Conservation (phyloP, 192 early-diverging fungal species). For the Chytriomyces confervae region DNA sequence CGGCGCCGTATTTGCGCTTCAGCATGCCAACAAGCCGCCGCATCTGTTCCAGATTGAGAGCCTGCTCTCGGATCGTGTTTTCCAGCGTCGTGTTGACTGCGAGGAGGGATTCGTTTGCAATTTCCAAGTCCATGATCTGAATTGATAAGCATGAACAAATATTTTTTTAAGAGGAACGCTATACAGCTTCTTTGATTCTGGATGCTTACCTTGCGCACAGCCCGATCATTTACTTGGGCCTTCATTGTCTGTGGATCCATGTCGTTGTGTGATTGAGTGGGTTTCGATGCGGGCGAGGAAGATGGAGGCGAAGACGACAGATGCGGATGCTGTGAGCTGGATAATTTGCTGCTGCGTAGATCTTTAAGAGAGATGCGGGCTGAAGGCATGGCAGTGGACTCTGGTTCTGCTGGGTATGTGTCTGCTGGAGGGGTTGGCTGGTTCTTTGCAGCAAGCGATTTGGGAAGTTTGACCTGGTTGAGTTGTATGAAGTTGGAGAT, state of each 20-base stretch:
- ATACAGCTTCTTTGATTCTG: not conserved
- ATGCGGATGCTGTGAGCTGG: no score
- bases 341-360: no score
- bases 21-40: conserved; percentile 32
- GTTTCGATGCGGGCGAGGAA: no score
- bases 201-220: conserved; percentile 44
- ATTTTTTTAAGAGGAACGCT: not conserved
- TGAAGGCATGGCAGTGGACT: no score
- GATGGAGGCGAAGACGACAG: no score
- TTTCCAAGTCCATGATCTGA: conserved; percentile 60
- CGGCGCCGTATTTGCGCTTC: conserved; percentile 23
- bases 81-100: conserved; percentile 58
- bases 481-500: no score
- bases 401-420: no score
- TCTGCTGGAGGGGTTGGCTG: no score
- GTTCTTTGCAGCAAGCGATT: no score
- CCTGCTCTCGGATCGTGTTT: conserved; percentile 56
- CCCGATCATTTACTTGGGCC: conserved; percentile 50
- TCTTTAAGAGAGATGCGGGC: no score
- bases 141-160: not conserved
- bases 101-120: conserved; percentile 54
- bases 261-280: no score
- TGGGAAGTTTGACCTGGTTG: no score
- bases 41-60: conserved; percentile 49
- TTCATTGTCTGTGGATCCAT: not conserved